Evolutionary conservation across 805 yeast genomes (phyloP), one percentile per base, ranked within the genome.

Genomic region (Saccharomycopsis olivae): DNA sequence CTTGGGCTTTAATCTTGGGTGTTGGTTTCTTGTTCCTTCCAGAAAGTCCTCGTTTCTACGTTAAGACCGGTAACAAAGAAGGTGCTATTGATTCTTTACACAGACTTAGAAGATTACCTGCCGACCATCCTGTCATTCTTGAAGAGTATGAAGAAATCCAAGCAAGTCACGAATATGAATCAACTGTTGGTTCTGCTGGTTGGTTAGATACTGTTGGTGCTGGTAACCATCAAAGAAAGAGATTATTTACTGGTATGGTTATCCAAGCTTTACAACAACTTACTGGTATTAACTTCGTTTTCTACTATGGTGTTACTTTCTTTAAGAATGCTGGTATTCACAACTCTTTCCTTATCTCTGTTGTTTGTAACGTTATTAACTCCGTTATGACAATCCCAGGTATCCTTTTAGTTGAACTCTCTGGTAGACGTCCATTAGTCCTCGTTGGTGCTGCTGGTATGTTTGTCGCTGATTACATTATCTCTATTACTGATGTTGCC

Each of bases 181-280:
- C 21, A 2, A 21, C 13, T 2, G 66, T 71, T 50, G 14, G 21
- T 11, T 8, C 9, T 11, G 10, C 13, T 14, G 58, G 71, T 3
- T 59, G 75, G 53, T 40, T 54, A 15, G 81, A 75, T 53, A 75
- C 83, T 47, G 66, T 73, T 32, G 70, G 70, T 18, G 65, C 71
- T 33, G 68, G 69, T 35, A n/a, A 15, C 5, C 5, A 13, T 9
- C 16, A 9, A 4, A 21, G 65, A 53, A 68, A 58, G 59, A 75
- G 57, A 35, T 47, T 66, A 25, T 52, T 61, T 43, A 59, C 77
- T 44, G 83, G 83, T 50, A 61, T 79, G 2, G 73, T 80, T 10
- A 59, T 78, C 18, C 84, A 77, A 59, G 74, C 77, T 50, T 71
- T 73, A 68, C 81, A 75, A 61, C 84, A 78, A 57, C 69, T 77